Evolutionary conservation across 164 flowering plant genomes (phyloP).

Genomic region (Umbilicus rupestris): DNA sequence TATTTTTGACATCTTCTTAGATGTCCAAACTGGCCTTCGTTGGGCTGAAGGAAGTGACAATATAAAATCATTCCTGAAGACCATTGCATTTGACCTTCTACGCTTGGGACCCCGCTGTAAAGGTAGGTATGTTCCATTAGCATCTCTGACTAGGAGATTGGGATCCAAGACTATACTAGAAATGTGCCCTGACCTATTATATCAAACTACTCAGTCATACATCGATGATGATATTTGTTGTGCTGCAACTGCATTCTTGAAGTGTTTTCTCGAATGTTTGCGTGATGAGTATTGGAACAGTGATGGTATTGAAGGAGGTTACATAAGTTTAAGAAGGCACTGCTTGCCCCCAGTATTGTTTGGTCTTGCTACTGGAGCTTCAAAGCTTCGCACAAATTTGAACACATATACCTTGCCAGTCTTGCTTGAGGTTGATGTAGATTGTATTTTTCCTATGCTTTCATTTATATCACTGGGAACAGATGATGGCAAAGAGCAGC

Average conservation of each 20-base stretch:
- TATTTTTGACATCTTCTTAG: slow-evolving; percentile 79
- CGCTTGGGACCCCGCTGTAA: slow-evolving; percentile 81
- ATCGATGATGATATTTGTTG: slow-evolving; percentile 92
- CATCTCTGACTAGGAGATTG: slow-evolving; percentile 80
- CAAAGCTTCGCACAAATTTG: slow-evolving; percentile 83
- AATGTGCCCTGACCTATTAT: slow-evolving; percentile 54
- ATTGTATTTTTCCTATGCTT: slow-evolving; percentile 84
- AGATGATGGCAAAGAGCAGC: slow-evolving; percentile 23
- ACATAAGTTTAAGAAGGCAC: slow-evolving; percentile 43
- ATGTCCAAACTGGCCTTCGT: slow-evolving; percentile 47
- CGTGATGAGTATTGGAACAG: slow-evolving; percentile 93
- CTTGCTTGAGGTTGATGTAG: slow-evolving; percentile 73
- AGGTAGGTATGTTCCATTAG: slow-evolving; percentile 92
- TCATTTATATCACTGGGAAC: slow-evolving; percentile 47
- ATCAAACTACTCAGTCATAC: slow-evolving; percentile 59
- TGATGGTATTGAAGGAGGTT: slow-evolving; percentile 81
- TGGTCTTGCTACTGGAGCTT: slow-evolving; percentile 81
- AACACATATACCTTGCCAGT: slow-evolving; percentile 82
- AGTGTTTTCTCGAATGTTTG: slow-evolving; percentile 77
- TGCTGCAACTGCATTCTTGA: slow-evolving; percentile 81
- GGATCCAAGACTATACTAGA: slow-evolving; percentile 67
- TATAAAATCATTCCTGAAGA: slow-evolving; percentile 34
- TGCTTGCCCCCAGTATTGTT: slow-evolving; percentile 69
- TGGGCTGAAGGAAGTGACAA: slow-evolving; percentile 37
- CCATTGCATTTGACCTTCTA: slow-evolving; percentile 65